Conservation (phyloP, 495 filamentous ascomycete genomes). For the Achaetomiella virescens region DNA sequence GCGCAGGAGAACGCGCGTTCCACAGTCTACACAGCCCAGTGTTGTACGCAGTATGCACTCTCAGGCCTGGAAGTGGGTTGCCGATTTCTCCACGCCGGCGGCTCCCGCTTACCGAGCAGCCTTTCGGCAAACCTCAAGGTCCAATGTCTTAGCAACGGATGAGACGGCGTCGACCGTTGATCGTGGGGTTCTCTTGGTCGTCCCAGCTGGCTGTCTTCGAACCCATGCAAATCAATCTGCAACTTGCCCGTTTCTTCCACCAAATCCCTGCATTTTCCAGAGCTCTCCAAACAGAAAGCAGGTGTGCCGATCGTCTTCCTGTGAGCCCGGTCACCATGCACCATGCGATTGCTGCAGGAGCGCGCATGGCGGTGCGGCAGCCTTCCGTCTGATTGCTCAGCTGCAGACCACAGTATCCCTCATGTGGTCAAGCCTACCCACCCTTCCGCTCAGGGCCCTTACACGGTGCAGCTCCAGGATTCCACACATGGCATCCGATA, state of each 20-base stretch:
- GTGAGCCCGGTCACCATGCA: slow-evolving; percentile 16
- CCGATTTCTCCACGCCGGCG: too few species aligned
- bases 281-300: neutral
- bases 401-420: slow-evolving; percentile 14
- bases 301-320: slow-evolving; percentile 13
- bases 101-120: too few species aligned
- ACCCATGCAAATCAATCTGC: slow-evolving; percentile 1
- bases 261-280: neutral
- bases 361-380: slow-evolving; percentile 19
- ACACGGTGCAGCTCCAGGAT: slow-evolving; percentile 20
- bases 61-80: too few species aligned
- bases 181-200: too few species aligned
- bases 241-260: slow-evolving; percentile 18
- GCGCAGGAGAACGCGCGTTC: too few species aligned
- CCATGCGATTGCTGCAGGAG: slow-evolving; percentile 4
- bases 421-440: slow-evolving; percentile 15
- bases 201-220: neutral
- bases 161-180: too few species aligned
- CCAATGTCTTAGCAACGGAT: too few species aligned
- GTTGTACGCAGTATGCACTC: too few species aligned
- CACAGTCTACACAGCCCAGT: too few species aligned
- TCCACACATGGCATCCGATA: slow-evolving; percentile 18
- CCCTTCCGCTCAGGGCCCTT: slow-evolving; percentile 12
- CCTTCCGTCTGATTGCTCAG: slow-evolving; percentile 28
- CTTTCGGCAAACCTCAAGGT: too few species aligned